Evolutionary conservation across 2,329 filamentous ascomycete genomes (phyloP), one percentile per base, ranked within the genome.

Genomic region (Coniella lustricola): DNA sequence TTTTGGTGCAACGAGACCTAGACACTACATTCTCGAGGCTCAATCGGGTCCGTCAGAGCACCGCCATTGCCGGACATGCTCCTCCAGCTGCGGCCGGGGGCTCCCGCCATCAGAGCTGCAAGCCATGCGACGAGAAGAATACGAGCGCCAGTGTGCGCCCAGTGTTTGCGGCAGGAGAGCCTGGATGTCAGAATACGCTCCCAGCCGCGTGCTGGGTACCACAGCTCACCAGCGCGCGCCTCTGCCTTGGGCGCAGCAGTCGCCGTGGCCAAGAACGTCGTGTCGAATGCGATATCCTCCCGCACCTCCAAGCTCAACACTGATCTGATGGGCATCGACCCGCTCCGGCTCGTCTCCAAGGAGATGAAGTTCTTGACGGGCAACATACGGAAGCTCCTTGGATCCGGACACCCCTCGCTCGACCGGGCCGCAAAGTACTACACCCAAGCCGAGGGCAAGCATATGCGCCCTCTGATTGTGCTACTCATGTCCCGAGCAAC

Each of bases 351-450:
- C 31, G 90, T 97, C 31, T 91, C 88, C 54, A 94, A 95, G 70
- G 91, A 97, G 74, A 88, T 98, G 83, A 93, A 95, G 68, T 94
- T 90, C 60, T 71, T 97, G 61, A 95, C 87, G 10, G 90, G 90
- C 47, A 95, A 97, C 60, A 95, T 97, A 67, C 79, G 88, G 53
- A 87, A 94, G 63, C 75, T 97, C n/a, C 73, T 97, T 14, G 91
- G 91, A 5, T 96, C 90, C 0, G 91, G 91, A 5, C 91, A 98
- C 63, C 93, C 93, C 0, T 90, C 90, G 39, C 78, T 98, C 52
- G 93, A 97, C 63, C 90, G 88, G 36, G 91, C 90, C 22, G 90
- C 93, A 45, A 98, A 98, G 69, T 98, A 98, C 74, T 98, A 98
- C 67, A 95, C 93, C 18, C 87, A 91, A 61, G 87, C 87, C 51